Evolutionary conservation across 495 filamentous ascomycete genomes (phyloP).

Genomic region (Tuber aestivum): DNA sequence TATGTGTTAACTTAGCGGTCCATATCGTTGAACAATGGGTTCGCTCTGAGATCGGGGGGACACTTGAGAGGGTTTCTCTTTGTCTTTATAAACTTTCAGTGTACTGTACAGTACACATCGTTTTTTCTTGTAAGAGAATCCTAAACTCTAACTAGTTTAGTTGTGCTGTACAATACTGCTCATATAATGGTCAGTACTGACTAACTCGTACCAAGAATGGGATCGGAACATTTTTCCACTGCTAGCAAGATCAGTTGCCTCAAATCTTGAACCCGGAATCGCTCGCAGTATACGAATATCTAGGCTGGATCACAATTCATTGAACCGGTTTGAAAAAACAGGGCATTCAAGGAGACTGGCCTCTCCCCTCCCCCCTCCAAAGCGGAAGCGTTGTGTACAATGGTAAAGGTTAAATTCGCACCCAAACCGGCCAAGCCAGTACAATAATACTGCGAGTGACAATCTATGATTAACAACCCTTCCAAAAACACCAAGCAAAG

Average conservation of each 20-base stretch:
- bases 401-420: not conserved
- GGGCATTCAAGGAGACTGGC: not conserved
- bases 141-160: not conserved
- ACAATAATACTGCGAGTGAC: not conserved
- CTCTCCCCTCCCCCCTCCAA: not conserved
- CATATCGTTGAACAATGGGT: not conserved
- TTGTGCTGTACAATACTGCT: not conserved
- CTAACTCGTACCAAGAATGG: not conserved
- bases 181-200: not conserved
- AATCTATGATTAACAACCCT: not conserved
- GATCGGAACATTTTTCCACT: not conserved
- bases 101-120: no score
- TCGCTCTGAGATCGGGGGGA: not conserved
- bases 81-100: not conserved
- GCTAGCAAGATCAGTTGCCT: not conserved
- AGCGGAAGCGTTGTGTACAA: not conserved
- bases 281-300: not conserved
- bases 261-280: not conserved
- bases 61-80: not conserved
- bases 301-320: not conserved
- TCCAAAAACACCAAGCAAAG: not conserved
- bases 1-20: not conserved
- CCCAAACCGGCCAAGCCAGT: not conserved
- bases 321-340: not conserved
- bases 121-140: not conserved